Conservation (phyloP, 2,329 filamentous ascomycete genomes). For the Amauroascus verrucosus region DNA sequence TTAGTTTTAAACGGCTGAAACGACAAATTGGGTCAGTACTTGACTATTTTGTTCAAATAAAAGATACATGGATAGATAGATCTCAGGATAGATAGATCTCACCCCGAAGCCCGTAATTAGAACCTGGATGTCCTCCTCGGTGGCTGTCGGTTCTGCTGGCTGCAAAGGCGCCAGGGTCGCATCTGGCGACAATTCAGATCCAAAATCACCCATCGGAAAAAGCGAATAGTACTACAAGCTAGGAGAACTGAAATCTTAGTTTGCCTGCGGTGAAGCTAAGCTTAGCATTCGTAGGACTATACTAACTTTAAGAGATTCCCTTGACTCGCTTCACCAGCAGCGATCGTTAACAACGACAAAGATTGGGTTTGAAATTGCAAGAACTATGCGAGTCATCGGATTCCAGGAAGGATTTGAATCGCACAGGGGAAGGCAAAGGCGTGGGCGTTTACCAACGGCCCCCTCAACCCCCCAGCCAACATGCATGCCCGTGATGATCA, state of each 20-base stretch:
- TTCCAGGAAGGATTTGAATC: too few relatives aligned
- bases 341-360: background rate
- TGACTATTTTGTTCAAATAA: background rate
- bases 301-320: background rate
- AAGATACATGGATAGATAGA: background rate
- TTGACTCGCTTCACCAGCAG: background rate
- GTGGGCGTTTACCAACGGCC: background rate
- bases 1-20: slow-evolving; percentile 65
- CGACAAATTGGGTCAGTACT: background rate
- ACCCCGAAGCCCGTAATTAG: slow-evolving; percentile 41
- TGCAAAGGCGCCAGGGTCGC: slow-evolving; percentile 18
- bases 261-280: background rate
- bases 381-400: background rate
- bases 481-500: background rate
- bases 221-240: background rate
- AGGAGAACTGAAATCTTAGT: background rate
- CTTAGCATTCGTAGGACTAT: background rate
- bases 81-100: slow-evolving; percentile 23
- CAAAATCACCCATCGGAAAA: slow-evolving; percentile 15
- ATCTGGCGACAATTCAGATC: slow-evolving; percentile 1
- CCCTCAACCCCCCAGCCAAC: background rate
- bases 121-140: slow-evolving; percentile 38
- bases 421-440: too few relatives aligned
- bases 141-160: background rate
- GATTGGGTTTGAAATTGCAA: too few relatives aligned